Evolutionary conservation across 257 asterid species (phyloP), one percentile per base, ranked within the genome.

Genomic region (Rhazya stricta): DNA sequence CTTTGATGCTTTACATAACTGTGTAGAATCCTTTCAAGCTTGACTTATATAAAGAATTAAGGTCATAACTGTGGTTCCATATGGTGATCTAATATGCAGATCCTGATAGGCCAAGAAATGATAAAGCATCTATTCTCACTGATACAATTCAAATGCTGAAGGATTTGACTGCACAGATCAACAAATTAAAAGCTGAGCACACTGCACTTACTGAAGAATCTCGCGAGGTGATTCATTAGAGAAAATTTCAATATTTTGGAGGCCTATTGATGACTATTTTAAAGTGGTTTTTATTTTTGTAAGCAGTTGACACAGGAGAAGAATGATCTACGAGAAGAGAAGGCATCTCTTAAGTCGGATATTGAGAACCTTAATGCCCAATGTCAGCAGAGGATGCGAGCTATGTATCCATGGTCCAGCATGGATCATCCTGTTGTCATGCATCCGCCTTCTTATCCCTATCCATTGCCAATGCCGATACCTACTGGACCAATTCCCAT

Each of bases 21-120:
- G 6, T 1, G 16, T 30, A 23, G 29, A 30, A 25, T 62, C 41
- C 15, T 63, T 36, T 48, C 23, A 48, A 30, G 15, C 36, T 48
- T 48, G 5, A 19, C 10, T 45, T 37, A 19, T 48, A 23, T 8
- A 9, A 16, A 13, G 18, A 63, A 23, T 48, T 74, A 48, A 50
- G 53, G 16, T 63, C 37, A 27, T 71, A 21, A 65, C 13, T 72
- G 25, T 29, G 32, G 67, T 80, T n/a, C 30, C 21, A 18, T 27
- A 25, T 37, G 29, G 32, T 32, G 56, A 79, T 57, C 63, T 72
- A 77, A 75, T 78, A 77, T 86, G 90, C 96, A 92, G 99, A 95
- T 88, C 96, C 99, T 23, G 98, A 93, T 74, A 86, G 99, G 81
- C 99, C 99, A 70, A 96, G 90, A 84, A 91, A 93, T 77, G 99